Evolutionary conservation across 2,329 filamentous ascomycete species (phyloP).

Genomic region (Fusarium tuaranense): DNA sequence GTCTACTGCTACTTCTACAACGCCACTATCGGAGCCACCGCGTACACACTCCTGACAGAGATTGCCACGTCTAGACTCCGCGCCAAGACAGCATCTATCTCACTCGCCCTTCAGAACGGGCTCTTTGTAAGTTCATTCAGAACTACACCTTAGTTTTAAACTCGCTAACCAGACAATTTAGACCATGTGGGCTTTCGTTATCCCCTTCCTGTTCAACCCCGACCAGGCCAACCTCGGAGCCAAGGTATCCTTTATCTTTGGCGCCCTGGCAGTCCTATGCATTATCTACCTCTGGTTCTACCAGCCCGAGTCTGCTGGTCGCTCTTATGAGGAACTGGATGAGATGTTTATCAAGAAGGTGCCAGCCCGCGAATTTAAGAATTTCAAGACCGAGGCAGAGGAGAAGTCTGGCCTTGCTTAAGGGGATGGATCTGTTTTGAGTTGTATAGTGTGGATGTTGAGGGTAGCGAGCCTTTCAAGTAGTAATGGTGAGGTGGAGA

Average conservation of each 20-base stretch:
- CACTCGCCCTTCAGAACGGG: conserved; percentile 27
- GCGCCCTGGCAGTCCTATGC: conserved; percentile 46
- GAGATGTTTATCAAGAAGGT: conserved; percentile 44
- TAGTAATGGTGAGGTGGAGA: neutral
- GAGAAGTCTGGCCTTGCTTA: conserved; percentile 9
- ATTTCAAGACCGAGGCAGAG: conserved; percentile 31
- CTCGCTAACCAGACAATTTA: neutral
- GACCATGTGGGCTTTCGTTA: conserved; percentile 37
- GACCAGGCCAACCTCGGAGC: conserved; percentile 38
- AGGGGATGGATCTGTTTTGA: neutral
- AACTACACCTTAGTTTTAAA: accelerated
- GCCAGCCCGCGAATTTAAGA: conserved; percentile 42
- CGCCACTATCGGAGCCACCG: conserved; percentile 35
- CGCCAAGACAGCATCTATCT: conserved; percentile 33
- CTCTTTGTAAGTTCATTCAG: conserved; percentile 25
- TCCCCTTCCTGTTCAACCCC: conserved; percentile 38
- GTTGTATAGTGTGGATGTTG: neutral
- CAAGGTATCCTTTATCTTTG: conserved; percentile 47
- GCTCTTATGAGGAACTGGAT: conserved; percentile 44
- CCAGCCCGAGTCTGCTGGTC: conserved; percentile 50
- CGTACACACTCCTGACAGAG: conserved; percentile 32
- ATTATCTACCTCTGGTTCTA: conserved; percentile 50
- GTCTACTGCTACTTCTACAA: conserved; percentile 36
- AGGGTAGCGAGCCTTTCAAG: neutral
- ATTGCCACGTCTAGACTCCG: conserved; percentile 33